Conservation (phyloP, 805 yeast genomes). For the Diddensiella caesifluorescens region DNA sequence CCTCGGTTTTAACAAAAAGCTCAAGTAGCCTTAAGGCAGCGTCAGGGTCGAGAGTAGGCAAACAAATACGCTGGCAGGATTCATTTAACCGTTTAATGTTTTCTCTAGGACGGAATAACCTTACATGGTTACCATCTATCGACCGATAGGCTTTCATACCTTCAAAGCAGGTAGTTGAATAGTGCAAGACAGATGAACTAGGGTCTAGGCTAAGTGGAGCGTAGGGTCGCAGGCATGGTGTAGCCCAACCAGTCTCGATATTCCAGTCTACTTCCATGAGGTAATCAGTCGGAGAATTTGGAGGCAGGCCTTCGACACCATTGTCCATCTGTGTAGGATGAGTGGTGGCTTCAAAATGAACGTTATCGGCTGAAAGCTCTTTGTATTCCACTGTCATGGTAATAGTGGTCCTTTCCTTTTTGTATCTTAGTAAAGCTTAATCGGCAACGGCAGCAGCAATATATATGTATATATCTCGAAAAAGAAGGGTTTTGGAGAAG, state of each 20-base stretch:
- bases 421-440: no score
- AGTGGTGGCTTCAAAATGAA: constrained; percentile 10
- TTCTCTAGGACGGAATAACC: constrained; percentile 41
- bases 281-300: constrained; percentile 42
- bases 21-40: constrained; percentile 42
- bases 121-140: constrained; percentile 18
- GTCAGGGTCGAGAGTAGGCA: constrained; percentile 44
- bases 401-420: no score
- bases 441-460: no score
- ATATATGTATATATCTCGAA: no score
- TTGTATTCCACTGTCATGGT: constrained; percentile 19
- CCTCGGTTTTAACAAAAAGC: constrained; percentile 39
- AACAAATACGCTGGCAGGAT: constrained; percentile 44
- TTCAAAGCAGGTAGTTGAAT: constrained; percentile 77
- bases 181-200: constrained; percentile 74
- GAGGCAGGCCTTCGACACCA: constrained; percentile 8
- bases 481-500: no score
- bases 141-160: constrained; percentile 73
- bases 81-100: constrained; percentile 47
- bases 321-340: constrained; percentile 11
- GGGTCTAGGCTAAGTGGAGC: constrained; percentile 67
- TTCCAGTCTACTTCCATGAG: constrained; percentile 77
- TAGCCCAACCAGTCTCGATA: constrained; percentile 60
- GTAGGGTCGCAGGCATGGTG: constrained; percentile 71
- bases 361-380: constrained; percentile 14